Percentiles rank a stretch among this genome's conserved stretches.
These are phyloP conservation scores for Thielaviopsis populi DNA, from an alignment of 2,329 filamentous ascomycete genomes.

Conservation along the genomic window DNA sequence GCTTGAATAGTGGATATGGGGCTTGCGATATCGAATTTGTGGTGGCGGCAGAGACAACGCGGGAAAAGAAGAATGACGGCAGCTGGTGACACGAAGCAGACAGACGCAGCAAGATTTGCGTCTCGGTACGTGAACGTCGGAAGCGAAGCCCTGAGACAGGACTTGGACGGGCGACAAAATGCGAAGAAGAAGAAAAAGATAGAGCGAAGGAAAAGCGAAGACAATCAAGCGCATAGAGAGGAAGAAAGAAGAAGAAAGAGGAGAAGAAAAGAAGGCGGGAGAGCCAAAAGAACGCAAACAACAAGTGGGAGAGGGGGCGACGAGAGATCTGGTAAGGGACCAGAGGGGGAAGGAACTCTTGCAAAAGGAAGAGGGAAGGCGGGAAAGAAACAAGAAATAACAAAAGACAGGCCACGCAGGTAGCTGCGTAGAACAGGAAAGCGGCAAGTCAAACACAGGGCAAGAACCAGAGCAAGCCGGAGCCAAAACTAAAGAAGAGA, in stretches of 20 bases:
- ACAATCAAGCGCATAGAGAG: neutral
- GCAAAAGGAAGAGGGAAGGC: neutral
- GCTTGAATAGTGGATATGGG: neutral
- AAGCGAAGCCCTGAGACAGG: neutral
- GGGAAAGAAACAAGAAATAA: conserved; percentile 7
- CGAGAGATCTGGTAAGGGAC: neutral
- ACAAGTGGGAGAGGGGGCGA: conserved; percentile 1
- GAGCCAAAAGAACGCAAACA: conserved; percentile 12
- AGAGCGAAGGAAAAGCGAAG: neutral
- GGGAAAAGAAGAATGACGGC: neutral
- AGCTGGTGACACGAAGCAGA: neutral
- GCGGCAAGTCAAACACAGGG: neutral
- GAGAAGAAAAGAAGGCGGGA: neutral
- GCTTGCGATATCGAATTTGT: neutral
- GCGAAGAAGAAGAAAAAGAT: neutral
- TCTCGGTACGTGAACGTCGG: neutral
- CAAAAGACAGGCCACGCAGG: neutral
- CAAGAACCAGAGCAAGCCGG: neutral
- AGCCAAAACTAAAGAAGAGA: neutral
- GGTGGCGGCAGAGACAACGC: neutral
- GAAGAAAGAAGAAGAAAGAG: neutral
- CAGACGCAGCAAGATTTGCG: neutral
- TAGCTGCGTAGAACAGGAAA: neutral
- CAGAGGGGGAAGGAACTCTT: neutral
- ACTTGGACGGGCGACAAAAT: neutral